Base-by-base conservation (phyloP, 164 flowering plant species). In the Vitis riparia region DNA sequence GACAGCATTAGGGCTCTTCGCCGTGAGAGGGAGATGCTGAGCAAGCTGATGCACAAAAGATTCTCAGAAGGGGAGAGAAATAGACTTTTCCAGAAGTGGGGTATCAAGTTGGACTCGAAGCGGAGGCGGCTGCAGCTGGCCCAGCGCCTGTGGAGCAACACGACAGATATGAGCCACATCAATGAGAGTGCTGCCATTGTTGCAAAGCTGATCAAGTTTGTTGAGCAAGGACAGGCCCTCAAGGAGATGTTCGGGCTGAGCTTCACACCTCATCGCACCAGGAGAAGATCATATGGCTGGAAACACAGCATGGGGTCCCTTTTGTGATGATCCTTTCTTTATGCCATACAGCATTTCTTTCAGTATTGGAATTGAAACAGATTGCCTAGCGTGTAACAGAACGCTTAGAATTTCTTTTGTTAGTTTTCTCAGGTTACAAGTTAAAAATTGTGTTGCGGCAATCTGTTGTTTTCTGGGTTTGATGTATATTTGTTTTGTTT, bases 181-280 rank as follows among this genome's bases (percentile, higher is more conserved):
- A 69, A 5, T n/a, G 93, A 88, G 68, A 93, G 99, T 67, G 97
- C 98, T 30, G 62, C 78, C 37, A 75, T 91, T 65, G 88, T 96
- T 9, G 92, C 92, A 3, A 91, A 82, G 79, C 80, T 93, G 62
- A 74, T 88, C 16, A 88, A 84, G 59, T 82, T 91, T 61, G 65
- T 71, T 0, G 89, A 87, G 69, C 85, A 86, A 50, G 98, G 88
- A n/a, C 68, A 80, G 55, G 88, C 89, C 51, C 76, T 83, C 30
- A 93, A 92, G 81, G 97, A 86, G 78, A 96, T 90, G 95, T 91
- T 93, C 67, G 95, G 97, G 11, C 94, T 96, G n/a, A 89, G 92
- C 80, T 91, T 96, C 77, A 75, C 92, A 5, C 89, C 94, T 6
- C 78, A 80, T 19, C 66, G 50, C 58, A 37, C 76, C 9, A 79